A percentile compares a stretch with the other conserved stretches of the same genome.
Evolutionary conservation across 164 flowering plant species (phyloP).

Genomic region (Umbilicus rupestris): DNA sequence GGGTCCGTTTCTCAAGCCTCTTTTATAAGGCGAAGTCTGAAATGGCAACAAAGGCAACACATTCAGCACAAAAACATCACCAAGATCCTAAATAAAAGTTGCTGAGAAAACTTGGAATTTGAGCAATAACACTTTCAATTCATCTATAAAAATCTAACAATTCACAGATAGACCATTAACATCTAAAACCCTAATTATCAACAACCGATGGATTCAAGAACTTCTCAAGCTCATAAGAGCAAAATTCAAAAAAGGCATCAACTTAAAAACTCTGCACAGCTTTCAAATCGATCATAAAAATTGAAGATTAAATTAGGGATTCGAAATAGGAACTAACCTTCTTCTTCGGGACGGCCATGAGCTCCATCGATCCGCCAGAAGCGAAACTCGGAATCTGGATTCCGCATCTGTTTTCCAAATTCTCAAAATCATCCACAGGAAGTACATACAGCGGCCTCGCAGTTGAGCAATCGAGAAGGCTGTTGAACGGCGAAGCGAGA

Average conservation of each 20-base stretch:
- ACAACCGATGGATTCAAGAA: too few relatives aligned
- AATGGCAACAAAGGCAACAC: constrained; percentile 11
- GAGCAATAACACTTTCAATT: too few relatives aligned
- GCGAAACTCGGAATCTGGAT: constrained; percentile 23
- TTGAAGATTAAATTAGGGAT: background rate
- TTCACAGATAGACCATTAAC: background rate
- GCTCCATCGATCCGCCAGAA: constrained; percentile 54
- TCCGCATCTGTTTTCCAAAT: background rate
- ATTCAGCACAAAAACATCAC: background rate
- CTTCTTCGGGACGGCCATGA: constrained; percentile 79
- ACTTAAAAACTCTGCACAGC: background rate
- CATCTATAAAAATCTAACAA: too few relatives aligned
- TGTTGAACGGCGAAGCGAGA: constrained; percentile 27
- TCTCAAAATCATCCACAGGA: constrained; percentile 21
- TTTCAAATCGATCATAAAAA: background rate
- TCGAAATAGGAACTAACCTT: constrained; percentile 26
- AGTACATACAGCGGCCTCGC: constrained; percentile 18
- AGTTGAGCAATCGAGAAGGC: constrained; percentile 9
- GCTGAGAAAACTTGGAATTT: too few relatives aligned
- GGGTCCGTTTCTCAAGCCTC: constrained; percentile 86
- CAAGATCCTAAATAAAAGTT: too few relatives aligned
- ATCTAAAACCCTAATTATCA: background rate
- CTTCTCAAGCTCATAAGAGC: too few relatives aligned
- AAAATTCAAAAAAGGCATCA: background rate
- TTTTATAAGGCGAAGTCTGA: constrained; percentile 65